Base-by-base conservation (phyloP, 2,329 filamentous ascomycete species). In the Rosellinia necatrix region DNA sequence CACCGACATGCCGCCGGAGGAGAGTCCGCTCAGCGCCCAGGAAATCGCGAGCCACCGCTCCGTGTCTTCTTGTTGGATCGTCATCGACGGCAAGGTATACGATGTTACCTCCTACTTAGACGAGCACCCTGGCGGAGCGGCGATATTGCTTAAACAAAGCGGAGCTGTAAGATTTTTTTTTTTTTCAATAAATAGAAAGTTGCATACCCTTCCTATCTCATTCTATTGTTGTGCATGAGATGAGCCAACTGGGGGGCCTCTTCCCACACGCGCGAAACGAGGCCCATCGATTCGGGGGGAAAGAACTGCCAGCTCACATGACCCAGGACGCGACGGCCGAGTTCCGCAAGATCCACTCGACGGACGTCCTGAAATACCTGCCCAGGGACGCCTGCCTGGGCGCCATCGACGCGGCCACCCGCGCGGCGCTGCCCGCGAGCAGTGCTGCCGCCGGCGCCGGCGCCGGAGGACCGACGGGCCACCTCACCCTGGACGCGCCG, bases 51-150 rank as follows among this genome's bases (percentile, higher is more conserved):
- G 68, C 57, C 74, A 73, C 59, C 67, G 66, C 59, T 68, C 65
- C 27, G 53, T 53, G 12, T 63, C 70, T 21, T 74, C 72, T 6
- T 76, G 74, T 58, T 76, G 73, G 73, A 64, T 74, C 13, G 72
- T 76, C 32, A 53, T 73, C 53, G 49, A 68, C 49, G 58, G 55
- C 25, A 67, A 66, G 43, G 68, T 68, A 29, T 73, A 74, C 67
- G 73, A 76, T 59, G 70, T 75, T 35, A 75, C 73, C 8, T 63
- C 65, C 24, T 76, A 75, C 43, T 55, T 76, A 8, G 53, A 64
- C 25, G 53, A 65, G 22, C 71, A 72, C 32, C 70, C 71, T 2
- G 70, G 69, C 24, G 70, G 70, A n/a, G 57, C 64, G 7, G 64
- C 65, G 2, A 63, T 71, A 12, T 44, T 73, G 9, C 54, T 72